Evolutionary conservation across 331 rosid species (phyloP), one percentile per base, ranked within the genome.

Genomic region (Spiraea crenata): DNA sequence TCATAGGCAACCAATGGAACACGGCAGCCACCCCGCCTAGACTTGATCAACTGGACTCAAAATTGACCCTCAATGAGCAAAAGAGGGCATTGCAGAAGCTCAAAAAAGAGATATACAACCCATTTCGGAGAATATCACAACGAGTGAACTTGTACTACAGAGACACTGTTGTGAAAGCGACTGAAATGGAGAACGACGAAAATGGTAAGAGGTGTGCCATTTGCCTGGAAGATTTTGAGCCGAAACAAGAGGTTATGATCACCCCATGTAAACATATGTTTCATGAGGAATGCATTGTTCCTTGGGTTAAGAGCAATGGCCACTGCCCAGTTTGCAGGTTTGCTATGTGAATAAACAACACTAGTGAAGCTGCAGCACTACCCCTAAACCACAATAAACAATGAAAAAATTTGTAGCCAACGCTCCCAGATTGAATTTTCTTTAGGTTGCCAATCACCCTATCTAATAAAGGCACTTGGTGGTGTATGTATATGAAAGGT

Each of bases 251-350:
- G 63, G 97, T 89, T 72, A 75, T 77, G 90, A 48, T 77, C 60
- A 90, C 98, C 7, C 96, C 91, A 14, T 93, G 98, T 77, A 80
- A 77, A n/a, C 97, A 93, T 68, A 84, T 90, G 92, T 93, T 90
- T 72, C 98, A 93, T 71, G 91, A 87, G 73, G 89, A 89, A 9
- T 93, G 97, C 77, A 84, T 93, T 35, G 83, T 89, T 3, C 90
- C 97, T 1, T 90, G 97, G 97, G 71, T 83, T 34, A 84, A 82
- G 63, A 89, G 88, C 77, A 72, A 80, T 15, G 86, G 83, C 1
- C 92, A 80, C 46, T 93, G 98, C 77, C 98, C 97, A 1, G 85
- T 87, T 10, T 93, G 96, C 76, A 87, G 97, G 74, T 87, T 51
- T 77, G 71, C 67, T 51, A 64, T 93, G 34, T 42, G 65, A 25